Base-by-base conservation (phyloP, 176 grass and related monocot genomes). In the Urochloa ruziziensis region DNA sequence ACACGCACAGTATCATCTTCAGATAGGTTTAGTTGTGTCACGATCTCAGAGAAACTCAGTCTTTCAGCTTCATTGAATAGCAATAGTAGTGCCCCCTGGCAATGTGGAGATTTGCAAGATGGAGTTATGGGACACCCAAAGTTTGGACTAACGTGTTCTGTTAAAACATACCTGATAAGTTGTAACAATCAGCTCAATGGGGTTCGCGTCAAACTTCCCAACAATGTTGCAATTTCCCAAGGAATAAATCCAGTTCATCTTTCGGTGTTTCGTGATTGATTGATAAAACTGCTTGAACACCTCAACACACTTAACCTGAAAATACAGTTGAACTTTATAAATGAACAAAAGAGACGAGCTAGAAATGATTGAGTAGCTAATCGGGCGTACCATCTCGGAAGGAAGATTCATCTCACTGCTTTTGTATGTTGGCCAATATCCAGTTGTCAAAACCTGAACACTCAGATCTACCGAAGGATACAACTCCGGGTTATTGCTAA, bases 391-490 rank as follows among this genome's bases (percentile, higher is more conserved):
- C 95, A 98, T 98, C 71, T 98, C 95, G 44, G 84, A 73, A 90
- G 95, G 95, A 67, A 98, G 92, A 44, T 93, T 98, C 67, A 98
- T 86, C 66, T 98, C 95, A 61, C 84, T 86, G n/a, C 84, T 90
- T 89, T 97, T 97, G 76, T 93, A 98, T 80, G 84, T 93, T 61
- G 92, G 95, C 92, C 95, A 98, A 62, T 90, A 95, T 89, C 95
- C 92, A 85, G 95, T 98, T 51, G 95, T 98, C 44, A 98, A 57
- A 82, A 95, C 91, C 86, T 85, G 91, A 43, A 93, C 95, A 12
- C 75, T 87, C 23, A 98, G 81, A 79, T 88, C 95, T 71, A 98
- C 83, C 24, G 82, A 89, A 76, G 91, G 90, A 87, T 86, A 91
- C 44, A 81, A 88, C 71, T 88, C 84, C 2, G 81, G 59, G 21